Evolutionary conservation across 768 basidiomycete species (phyloP).

Genomic region (Macrolepiota dolichaula): DNA sequence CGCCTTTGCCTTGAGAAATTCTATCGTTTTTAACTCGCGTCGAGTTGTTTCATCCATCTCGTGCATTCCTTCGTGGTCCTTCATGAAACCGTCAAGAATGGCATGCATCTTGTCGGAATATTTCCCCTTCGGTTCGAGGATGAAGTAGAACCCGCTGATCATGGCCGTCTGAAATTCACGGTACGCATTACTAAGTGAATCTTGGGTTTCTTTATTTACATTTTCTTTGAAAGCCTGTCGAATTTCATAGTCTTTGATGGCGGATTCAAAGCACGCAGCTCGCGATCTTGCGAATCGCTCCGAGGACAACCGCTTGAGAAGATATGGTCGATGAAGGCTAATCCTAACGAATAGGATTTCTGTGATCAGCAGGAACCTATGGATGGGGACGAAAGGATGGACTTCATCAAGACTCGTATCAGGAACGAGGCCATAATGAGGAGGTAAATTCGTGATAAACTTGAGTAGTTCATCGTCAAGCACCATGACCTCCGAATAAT

Average conservation of each 20-base stretch:
- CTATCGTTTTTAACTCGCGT: slow-evolving; percentile 80
- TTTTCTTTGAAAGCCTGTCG: slow-evolving; percentile 64
- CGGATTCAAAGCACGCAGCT: slow-evolving; percentile 86
- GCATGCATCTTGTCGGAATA: slow-evolving; percentile 71
- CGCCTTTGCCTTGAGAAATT: slow-evolving; percentile 72
- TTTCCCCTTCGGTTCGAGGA: slow-evolving; percentile 71
- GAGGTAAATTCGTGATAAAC: slow-evolving; percentile 74
- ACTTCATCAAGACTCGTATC: slow-evolving; percentile 74
- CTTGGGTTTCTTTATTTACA: slow-evolving; percentile 59
- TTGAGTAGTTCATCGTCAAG: slow-evolving; percentile 82
- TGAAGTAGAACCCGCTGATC: slow-evolving; percentile 85
- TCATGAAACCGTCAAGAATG: slow-evolving; percentile 75
- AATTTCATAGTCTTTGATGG: slow-evolving; percentile 82
- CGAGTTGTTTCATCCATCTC: slow-evolving; percentile 83
- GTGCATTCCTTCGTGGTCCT: slow-evolving; percentile 57
- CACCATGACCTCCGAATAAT: slow-evolving; percentile 77
- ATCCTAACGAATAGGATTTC: slow-evolving; percentile 87
- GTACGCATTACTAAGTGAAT: slow-evolving; percentile 77
- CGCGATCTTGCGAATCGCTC: slow-evolving; percentile 82
- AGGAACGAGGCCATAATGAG: slow-evolving; percentile 72
- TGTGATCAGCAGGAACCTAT: slow-evolving; percentile 86
- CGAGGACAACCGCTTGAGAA: slow-evolving; percentile 73
- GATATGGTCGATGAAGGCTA: slow-evolving; percentile 83
- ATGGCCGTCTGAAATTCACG: slow-evolving; percentile 87
- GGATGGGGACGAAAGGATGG: slow-evolving; percentile 66